Conservation (phyloP, 1,284 basidiomycete genomes). For the Fomes fomentarius region DNA sequence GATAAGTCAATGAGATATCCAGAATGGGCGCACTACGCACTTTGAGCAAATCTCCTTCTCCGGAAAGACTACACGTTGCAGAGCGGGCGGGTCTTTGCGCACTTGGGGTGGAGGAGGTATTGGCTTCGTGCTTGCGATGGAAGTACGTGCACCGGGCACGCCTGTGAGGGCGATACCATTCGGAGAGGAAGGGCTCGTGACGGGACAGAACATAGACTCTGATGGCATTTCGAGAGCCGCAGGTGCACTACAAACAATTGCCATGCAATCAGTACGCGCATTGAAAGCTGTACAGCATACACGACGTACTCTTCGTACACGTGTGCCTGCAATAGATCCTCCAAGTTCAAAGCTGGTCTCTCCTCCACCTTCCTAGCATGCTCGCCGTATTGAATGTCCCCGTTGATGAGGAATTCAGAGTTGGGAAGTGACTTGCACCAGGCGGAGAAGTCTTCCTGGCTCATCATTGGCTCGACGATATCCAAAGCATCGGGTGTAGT, state of each 20-base stretch:
- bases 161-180: neutral
- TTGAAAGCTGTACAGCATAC: conserved; percentile 15
- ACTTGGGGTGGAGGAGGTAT: conserved; percentile 57
- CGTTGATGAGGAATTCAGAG: conserved; percentile 37
- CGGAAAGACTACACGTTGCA: conserved; percentile 65
- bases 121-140: conserved; percentile 47
- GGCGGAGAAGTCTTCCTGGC: conserved; percentile 56
- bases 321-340: conserved; percentile 72
- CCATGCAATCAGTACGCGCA: conserved; percentile 20
- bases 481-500: conserved; percentile 68
- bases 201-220: conserved; percentile 22
- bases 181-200: conserved; percentile 15
- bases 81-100: conserved; percentile 52
- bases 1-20: conserved; percentile 6
- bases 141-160: conserved; percentile 11
- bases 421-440: conserved; percentile 59
- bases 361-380: conserved; percentile 40
- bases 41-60: conserved; percentile 75
- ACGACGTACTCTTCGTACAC: conserved; percentile 70
- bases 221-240: conserved; percentile 9
- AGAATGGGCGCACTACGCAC: conserved; percentile 42
- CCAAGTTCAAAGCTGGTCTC: conserved; percentile 59
- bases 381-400: conserved; percentile 26
- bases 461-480: conserved; percentile 47
- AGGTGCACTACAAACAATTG: conserved; percentile 18